Conservation (phyloP, 768 basidiomycete genomes). For the Dioszegia crocea region DNA sequence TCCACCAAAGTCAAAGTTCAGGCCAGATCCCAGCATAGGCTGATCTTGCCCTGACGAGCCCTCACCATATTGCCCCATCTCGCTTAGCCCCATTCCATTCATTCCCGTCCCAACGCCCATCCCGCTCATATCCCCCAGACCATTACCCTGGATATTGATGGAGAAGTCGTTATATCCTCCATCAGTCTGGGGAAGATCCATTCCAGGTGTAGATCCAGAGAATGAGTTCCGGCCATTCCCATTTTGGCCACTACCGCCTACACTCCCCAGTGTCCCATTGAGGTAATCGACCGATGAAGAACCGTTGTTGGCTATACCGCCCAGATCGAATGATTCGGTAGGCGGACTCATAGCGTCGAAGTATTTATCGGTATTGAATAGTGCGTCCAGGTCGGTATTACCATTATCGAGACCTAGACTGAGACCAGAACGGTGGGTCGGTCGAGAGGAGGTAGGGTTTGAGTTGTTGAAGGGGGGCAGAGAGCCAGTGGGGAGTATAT, state of each 20-base stretch:
- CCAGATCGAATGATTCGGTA: background rate
- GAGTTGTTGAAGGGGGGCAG: background rate
- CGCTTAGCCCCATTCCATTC: background rate
- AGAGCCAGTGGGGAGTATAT: conserved; percentile 3
- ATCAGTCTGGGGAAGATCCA: background rate
- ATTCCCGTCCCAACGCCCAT: background rate
- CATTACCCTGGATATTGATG: conserved; percentile 19
- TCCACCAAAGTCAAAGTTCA: conserved; percentile 25
- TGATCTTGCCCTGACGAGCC: background rate
- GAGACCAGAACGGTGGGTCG: background rate
- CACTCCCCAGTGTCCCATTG: background rate
- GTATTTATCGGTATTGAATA: conserved; percentile 48
- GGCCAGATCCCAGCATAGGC: background rate
- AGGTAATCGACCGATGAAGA: background rate
- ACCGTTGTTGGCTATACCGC: background rate
- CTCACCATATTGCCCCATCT: too few relatives aligned
- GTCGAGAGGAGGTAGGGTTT: background rate
- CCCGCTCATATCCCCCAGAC: conserved; percentile 1
- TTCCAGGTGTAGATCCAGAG: background rate
- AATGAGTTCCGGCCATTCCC: background rate
- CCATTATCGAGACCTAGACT: background rate
- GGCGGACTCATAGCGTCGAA: conserved; percentile 40
- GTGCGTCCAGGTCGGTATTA: conserved; percentile 36
- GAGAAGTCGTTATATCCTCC: conserved; percentile 5
- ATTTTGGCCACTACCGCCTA: background rate